phyloP scores from a whole-genome alignment of 345 rosid species.

The Eucalyptus brandiana region DNA sequence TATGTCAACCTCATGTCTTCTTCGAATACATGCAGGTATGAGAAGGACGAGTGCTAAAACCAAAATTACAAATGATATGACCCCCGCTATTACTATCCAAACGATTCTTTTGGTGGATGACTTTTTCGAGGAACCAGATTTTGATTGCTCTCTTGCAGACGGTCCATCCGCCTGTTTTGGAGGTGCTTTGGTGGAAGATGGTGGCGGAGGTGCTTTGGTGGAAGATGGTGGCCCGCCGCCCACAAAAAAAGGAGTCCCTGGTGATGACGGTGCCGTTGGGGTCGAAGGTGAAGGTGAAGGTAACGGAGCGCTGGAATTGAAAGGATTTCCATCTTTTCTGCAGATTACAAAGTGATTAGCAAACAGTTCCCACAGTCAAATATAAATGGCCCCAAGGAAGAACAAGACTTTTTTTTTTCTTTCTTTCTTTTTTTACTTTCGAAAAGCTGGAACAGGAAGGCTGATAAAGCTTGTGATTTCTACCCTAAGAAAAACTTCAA shows the following conservation, averaged over 20 bases:
- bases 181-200: conserved; percentile 25
- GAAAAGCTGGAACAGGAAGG: not conserved
- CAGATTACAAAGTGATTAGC: not conserved
- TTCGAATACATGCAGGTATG: conserved; percentile 38
- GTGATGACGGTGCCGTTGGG: conserved; percentile 27
- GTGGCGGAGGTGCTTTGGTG: conserved; percentile 17
- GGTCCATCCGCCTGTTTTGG: conserved; percentile 51
- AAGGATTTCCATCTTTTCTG: conserved; percentile 82
- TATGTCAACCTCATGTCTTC: conserved; percentile 38
- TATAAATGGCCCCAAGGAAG: not conserved
- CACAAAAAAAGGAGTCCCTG: conserved; percentile 8
- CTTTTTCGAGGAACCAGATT: conserved; percentile 20
- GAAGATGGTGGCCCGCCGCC: conserved; percentile 12
- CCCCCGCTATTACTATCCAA: conserved; percentile 70
- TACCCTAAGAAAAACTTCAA: not conserved
- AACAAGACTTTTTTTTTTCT: not conserved
- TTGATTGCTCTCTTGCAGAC: conserved; percentile 35
- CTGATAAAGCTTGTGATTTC: not conserved
- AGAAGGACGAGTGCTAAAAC: conserved; percentile 40
- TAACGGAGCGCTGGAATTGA: conserved; percentile 47
- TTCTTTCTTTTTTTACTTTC: not conserved
- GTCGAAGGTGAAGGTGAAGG: conserved; percentile 56
- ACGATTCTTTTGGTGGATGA: conserved; percentile 42
- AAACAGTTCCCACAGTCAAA: not conserved
- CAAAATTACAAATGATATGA: conserved; percentile 38